Conservation (phyloP, 2,329 filamentous ascomycete species). For the Alternaria sp. region DNA sequence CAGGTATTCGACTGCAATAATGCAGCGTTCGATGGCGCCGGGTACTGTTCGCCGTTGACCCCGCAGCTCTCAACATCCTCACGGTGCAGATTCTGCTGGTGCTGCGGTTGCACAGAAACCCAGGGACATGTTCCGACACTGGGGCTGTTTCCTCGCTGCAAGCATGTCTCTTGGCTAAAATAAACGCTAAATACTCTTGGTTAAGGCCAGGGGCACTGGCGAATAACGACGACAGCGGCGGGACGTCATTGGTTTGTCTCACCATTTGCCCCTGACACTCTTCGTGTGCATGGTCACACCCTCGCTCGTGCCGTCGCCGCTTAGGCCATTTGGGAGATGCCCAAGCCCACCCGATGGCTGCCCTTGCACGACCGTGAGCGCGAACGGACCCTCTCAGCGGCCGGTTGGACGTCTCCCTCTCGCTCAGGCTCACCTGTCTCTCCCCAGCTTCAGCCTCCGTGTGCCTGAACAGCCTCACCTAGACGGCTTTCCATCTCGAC, state of each 20-base stretch:
- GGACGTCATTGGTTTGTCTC: constrained; percentile 24
- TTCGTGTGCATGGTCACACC: constrained; percentile 18
- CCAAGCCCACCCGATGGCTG: constrained; percentile 22
- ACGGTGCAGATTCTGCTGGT: constrained; percentile 5
- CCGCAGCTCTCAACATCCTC: constrained; percentile 11
- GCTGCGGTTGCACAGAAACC: constrained; percentile 11
- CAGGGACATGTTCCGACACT: constrained; percentile 19
- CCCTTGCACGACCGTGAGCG: constrained; percentile 34
- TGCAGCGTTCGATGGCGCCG: background rate
- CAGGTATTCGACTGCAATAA: background rate
- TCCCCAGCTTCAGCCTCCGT: constrained; percentile 37
- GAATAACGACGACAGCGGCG: constrained; percentile 15
- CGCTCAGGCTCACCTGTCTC: constrained; percentile 32
- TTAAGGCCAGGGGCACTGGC: constrained; percentile 22
- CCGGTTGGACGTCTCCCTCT: constrained; percentile 29
- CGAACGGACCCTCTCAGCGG: constrained; percentile 26
- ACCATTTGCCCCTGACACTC: constrained; percentile 28
- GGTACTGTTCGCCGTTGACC: constrained; percentile 8
- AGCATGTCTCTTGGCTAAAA: constrained; percentile 22
- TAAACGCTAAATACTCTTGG: constrained; percentile 15
- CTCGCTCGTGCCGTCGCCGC: constrained; percentile 30
- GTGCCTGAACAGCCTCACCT: constrained; percentile 42
- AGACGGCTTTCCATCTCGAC: constrained; percentile 14
- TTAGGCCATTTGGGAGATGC: constrained; percentile 27
- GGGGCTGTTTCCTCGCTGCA: constrained; percentile 31